Evolutionary conservation across 129 eudicot species (phyloP).

Genomic region (Mikania micrantha): DNA sequence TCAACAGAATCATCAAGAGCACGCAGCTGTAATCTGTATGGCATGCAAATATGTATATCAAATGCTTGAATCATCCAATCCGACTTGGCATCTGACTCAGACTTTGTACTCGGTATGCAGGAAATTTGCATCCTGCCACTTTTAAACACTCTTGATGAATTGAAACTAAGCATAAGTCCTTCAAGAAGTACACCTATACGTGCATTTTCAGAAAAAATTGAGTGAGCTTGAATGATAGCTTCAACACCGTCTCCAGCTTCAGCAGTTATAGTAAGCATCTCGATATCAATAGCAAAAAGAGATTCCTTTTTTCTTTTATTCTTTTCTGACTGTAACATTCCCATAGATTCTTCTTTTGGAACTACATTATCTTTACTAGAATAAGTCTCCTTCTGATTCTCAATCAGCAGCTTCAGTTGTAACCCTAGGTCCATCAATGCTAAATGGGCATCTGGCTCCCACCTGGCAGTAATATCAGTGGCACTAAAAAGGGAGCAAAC

Average conservation of each 20-base stretch:
- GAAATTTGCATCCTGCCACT: constrained; percentile 97
- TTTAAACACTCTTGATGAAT: constrained; percentile 57
- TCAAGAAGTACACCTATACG: constrained; percentile 94
- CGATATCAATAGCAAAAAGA: constrained; percentile 85
- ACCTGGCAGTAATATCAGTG: constrained; percentile 78
- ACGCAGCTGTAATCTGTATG: constrained; percentile 86
- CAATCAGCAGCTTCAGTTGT: constrained; percentile 55
- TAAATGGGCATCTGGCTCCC: constrained; percentile 98
- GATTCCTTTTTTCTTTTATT: constrained; percentile 64
- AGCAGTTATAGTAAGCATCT: constrained; percentile 75
- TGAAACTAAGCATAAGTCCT: constrained; percentile 70
- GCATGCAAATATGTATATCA: constrained; percentile 90
- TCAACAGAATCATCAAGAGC: constrained; percentile 95
- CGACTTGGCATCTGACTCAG: constrained; percentile 55
- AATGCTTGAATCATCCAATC: constrained; percentile 98
- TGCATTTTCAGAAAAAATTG: constrained; percentile 97
- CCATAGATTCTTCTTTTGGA: constrained; percentile 36
- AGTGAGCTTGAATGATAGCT: constrained; percentile 67
- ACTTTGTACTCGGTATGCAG: constrained; percentile 61
- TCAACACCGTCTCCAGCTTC: constrained; percentile 99
- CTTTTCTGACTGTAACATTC: constrained; percentile 43
- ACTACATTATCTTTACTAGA: constrained; percentile 22
- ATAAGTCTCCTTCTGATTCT: constrained; percentile 39
- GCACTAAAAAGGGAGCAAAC: constrained; percentile 97
- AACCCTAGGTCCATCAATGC: constrained; percentile 71